Evolutionary conservation across 805 yeast genomes (phyloP).

Genomic region (Teunomyces aglyptinius): DNA sequence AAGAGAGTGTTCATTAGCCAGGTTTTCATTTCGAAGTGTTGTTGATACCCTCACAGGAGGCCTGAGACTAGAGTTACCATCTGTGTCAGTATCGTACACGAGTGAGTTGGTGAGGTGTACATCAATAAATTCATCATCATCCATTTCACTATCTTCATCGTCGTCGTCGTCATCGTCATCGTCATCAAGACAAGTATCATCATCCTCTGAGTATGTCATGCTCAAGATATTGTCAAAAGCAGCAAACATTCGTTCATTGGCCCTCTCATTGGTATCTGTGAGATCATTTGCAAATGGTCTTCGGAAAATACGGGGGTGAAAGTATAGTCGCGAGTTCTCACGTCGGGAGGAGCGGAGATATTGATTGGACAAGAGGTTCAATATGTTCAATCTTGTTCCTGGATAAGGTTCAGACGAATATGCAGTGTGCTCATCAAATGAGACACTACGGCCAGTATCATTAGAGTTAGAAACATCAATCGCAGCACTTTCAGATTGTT

Average conservation of each 20-base stretch:
- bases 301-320: constrained; percentile 1
- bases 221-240: constrained; percentile 4
- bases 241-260: constrained; percentile 2
- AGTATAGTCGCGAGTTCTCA: not conserved
- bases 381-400: constrained; percentile 11
- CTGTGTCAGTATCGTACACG: not conserved
- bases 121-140: constrained; percentile 10
- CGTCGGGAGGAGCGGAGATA: constrained; percentile 9
- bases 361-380: constrained; percentile 13
- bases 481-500: not conserved
- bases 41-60: not conserved
- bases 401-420: not conserved
- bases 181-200: constrained; percentile 8
- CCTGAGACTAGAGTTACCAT: not conserved
- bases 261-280: not conserved
- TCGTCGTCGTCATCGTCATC: constrained; percentile 6
- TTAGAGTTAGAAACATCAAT: not conserved
- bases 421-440: not conserved
- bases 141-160: constrained; percentile 8
- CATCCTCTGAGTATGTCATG: constrained; percentile 5
- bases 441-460: not conserved
- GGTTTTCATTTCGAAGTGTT: constrained; percentile 1
- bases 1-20: constrained; percentile 16
- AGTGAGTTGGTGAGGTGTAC: constrained; percentile 1
- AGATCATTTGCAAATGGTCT: constrained; percentile 1